These are phyloP conservation scores for Meripilus lineatus DNA, from an alignment of 1,284 basidiomycete genomes.

Conservation along the genomic window DNA sequence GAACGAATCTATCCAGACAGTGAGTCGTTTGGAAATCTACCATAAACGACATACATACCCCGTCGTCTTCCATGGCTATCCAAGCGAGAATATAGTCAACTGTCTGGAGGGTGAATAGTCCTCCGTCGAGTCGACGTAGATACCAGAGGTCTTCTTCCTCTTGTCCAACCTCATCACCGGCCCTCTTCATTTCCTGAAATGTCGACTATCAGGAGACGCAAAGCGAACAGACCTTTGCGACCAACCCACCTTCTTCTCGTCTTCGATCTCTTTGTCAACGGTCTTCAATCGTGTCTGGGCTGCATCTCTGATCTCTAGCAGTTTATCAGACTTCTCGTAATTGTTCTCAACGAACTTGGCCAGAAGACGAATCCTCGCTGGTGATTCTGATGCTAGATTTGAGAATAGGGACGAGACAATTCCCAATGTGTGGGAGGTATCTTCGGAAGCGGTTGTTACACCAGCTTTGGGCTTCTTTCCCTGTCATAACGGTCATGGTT, in stretches of 20 bases:
- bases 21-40: slow-evolving; percentile 9
- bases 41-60: slow-evolving; percentile 47
- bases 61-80: slow-evolving; percentile 98
- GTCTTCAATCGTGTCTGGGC: slow-evolving; percentile 54
- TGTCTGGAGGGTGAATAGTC: slow-evolving; percentile 85
- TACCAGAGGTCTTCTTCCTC: slow-evolving; percentile 81
- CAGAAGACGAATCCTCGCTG: slow-evolving; percentile 77
- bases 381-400: slow-evolving; percentile 83
- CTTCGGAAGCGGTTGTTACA: slow-evolving; percentile 67
- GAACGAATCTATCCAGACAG: slow-evolving; percentile 50
- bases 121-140: slow-evolving; percentile 78
- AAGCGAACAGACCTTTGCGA: slow-evolving; percentile 4
- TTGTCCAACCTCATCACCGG: slow-evolving; percentile 52
- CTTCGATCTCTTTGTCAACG: slow-evolving; percentile 59
- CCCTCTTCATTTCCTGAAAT: slow-evolving; percentile 46
- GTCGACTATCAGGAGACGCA: neutral
- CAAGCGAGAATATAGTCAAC: slow-evolving; percentile 93
- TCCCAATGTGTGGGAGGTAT: slow-evolving; percentile 83
- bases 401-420: slow-evolving; percentile 88
- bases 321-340: slow-evolving; percentile 91
- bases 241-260: slow-evolving; percentile 56
- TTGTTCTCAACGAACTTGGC: slow-evolving; percentile 90
- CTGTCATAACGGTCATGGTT: slow-evolving; percentile 24
- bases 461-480: slow-evolving; percentile 58
- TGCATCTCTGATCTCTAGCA: slow-evolving; percentile 82